A percentile compares a stretch with the other conserved stretches of the same genome.
These are phyloP conservation scores for Talaromyces pinophilus DNA, from an alignment of 2,329 filamentous ascomycete genomes.

Conservation along the genomic window DNA sequence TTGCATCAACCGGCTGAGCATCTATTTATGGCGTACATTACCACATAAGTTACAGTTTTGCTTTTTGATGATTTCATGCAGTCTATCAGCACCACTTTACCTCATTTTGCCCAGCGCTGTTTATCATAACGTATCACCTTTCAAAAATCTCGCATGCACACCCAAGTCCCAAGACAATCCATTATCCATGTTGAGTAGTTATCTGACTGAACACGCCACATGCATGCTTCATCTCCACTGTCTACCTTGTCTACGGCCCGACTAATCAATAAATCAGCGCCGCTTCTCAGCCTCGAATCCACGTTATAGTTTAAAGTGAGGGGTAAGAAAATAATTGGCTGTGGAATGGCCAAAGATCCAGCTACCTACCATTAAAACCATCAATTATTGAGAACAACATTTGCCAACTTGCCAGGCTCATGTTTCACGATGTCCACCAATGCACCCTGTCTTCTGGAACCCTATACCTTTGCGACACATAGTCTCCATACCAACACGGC, in stretches of 20 bases:
- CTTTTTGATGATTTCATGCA: neutral
- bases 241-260: neutral
- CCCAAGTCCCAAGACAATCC: too few species aligned
- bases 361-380: neutral
- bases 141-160: too few species aligned
- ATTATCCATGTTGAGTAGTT: neutral
- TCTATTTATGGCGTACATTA: neutral
- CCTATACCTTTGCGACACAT: slow-evolving; percentile 28
- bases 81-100: neutral
- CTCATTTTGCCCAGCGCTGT: neutral
- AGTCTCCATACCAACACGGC: slow-evolving; percentile 18
- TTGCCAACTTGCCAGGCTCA: neutral
- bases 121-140: neutral
- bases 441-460: neutral
- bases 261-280: neutral
- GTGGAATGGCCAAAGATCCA: neutral
- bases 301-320: neutral
- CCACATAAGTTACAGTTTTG: neutral
- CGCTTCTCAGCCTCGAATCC: neutral
- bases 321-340: neutral
- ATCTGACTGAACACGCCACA: neutral
- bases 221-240: too few species aligned
- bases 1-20: neutral
- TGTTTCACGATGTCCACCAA: neutral
- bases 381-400: neutral